A percentile compares a stretch with the other conserved stretches of the same genome.
Conservation (phyloP, 2,329 filamentous ascomycete genomes). For the Ophiostoma montium region DNA sequence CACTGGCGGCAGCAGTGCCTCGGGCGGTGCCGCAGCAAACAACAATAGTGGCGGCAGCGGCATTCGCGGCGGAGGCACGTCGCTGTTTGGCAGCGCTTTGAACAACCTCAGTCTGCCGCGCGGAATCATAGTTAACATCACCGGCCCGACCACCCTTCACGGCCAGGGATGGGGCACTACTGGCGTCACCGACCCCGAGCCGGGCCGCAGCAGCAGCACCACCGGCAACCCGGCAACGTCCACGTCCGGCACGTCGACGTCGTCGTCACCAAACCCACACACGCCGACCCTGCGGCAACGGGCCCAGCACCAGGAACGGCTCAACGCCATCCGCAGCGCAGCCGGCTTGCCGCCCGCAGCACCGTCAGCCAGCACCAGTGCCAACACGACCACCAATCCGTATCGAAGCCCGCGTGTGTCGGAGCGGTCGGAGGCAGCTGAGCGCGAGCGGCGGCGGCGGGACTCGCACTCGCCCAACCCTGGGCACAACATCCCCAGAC, state of each 20-base stretch:
- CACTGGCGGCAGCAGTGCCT: not conserved
- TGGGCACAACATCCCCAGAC: not conserved
- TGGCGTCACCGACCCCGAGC: no score
- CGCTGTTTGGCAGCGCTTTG: no score
- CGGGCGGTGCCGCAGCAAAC: no score
- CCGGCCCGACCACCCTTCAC: no score
- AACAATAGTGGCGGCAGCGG: no score
- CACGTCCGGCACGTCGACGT: not conserved
- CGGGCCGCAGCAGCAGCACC: no score
- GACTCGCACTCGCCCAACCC: conserved; percentile 12
- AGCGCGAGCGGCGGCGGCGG: conserved; percentile 11
- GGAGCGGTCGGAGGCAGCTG: conserved; percentile 2
- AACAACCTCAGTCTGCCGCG: no score
- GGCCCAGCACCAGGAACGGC: conserved; percentile 13
- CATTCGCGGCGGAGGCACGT: no score
- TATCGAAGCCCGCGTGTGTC: conserved; percentile 10
- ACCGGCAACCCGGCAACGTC: no score
- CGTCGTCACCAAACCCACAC: not conserved
- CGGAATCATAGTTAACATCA: no score
- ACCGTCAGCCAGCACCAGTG: not conserved
- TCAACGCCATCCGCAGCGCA: conserved; percentile 16
- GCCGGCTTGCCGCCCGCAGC: conserved; percentile 3
- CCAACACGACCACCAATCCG: not conserved
- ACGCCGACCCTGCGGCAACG: not conserved
- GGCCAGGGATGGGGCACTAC: no score